phyloP scores from a whole-genome alignment of 2,329 filamentous ascomycete species.

The Phyllosticta capitalensis region DNA sequence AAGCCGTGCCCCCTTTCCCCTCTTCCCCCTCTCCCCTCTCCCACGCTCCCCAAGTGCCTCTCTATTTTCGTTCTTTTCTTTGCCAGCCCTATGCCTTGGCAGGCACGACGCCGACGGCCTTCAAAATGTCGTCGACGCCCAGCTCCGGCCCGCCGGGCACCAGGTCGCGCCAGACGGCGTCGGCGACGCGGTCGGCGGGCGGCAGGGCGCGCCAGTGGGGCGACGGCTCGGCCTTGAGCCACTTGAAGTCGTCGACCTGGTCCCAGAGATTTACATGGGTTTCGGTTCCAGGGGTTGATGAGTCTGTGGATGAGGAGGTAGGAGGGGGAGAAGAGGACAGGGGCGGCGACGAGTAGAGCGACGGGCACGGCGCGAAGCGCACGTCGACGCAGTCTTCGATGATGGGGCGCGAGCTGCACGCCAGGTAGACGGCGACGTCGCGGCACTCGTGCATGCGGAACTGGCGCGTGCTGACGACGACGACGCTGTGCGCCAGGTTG shows the following conservation, averaged over 20 bases:
- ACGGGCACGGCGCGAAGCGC: constrained; percentile 68
- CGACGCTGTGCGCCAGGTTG: constrained; percentile 57
- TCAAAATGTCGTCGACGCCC: constrained; percentile 57
- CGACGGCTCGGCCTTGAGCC: constrained; percentile 76
- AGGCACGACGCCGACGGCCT: constrained; percentile 19
- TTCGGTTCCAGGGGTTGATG: constrained; percentile 6
- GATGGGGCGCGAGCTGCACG: constrained; percentile 75
- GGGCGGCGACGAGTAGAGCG: neutral
- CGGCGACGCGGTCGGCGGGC: constrained; percentile 48
- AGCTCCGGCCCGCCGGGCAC: constrained; percentile 55
- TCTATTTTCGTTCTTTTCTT: no score
- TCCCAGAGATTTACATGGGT: constrained; percentile 61
- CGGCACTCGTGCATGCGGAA: constrained; percentile 84
- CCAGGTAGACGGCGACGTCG: constrained; percentile 74
- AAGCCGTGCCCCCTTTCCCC: no score
- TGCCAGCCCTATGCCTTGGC: neutral
- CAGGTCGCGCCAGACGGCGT: constrained; percentile 59
- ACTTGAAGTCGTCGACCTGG: constrained; percentile 94
- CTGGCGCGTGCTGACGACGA: constrained; percentile 64
- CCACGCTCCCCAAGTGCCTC: no score
- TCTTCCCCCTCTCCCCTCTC: no score
- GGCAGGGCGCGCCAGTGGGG: constrained; percentile 76
- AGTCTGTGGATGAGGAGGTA: neutral
- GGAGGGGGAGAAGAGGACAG: neutral
- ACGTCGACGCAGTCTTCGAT: constrained; percentile 80